Percentiles rank a stretch among this genome's conserved stretches.
Evolutionary conservation across 371 early-diverging fungal genomes (phyloP).

Genomic region (Nematocida homosporus): DNA sequence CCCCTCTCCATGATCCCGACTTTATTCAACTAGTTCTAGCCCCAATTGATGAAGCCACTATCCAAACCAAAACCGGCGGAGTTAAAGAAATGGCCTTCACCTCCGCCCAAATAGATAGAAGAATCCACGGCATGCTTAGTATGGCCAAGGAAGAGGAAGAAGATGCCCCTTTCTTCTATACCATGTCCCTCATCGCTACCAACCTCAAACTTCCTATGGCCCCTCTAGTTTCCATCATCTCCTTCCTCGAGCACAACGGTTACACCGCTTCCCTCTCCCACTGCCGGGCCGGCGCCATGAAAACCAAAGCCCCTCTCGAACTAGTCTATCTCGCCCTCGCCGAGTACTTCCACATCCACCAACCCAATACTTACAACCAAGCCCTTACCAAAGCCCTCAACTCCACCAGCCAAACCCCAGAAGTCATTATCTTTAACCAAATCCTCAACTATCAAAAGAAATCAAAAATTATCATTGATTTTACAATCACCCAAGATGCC

Average conservation of each 20-base stretch:
- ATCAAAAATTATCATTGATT: not conserved
- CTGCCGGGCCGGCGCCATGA: slow-evolving; percentile 76
- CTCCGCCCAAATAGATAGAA: slow-evolving; percentile 51
- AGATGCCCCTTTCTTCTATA: slow-evolving; percentile 62
- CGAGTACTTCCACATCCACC: slow-evolving; percentile 18
- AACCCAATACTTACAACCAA: not conserved
- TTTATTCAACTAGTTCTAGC: slow-evolving; percentile 74
- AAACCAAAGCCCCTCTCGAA: slow-evolving; percentile 82
- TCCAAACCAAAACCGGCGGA: slow-evolving; percentile 67
- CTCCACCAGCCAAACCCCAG: not conserved
- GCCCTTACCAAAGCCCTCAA: not conserved
- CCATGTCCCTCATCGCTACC: slow-evolving; percentile 50
- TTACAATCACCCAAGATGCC: not conserved
- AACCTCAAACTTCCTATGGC: slow-evolving; percentile 46
- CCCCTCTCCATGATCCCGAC: slow-evolving; percentile 74
- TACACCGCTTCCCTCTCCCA: slow-evolving; percentile 85
- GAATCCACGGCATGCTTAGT: slow-evolving; percentile 88
- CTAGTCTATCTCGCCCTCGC: slow-evolving; percentile 73
- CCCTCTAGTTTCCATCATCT: slow-evolving; percentile 68
- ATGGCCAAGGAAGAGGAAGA: slow-evolving; percentile 74
- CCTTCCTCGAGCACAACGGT: slow-evolving; percentile 83
- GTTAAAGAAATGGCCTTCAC: slow-evolving; percentile 20
- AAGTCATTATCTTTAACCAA: not conserved
- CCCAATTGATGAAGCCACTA: slow-evolving; percentile 61
- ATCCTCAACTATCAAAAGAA: not conserved